Percentiles rank a stretch among this genome's conserved stretches.
These are phyloP conservation scores for Podospora comata DNA, from an alignment of 495 filamentous ascomycete species.

Conservation along the genomic window DNA sequence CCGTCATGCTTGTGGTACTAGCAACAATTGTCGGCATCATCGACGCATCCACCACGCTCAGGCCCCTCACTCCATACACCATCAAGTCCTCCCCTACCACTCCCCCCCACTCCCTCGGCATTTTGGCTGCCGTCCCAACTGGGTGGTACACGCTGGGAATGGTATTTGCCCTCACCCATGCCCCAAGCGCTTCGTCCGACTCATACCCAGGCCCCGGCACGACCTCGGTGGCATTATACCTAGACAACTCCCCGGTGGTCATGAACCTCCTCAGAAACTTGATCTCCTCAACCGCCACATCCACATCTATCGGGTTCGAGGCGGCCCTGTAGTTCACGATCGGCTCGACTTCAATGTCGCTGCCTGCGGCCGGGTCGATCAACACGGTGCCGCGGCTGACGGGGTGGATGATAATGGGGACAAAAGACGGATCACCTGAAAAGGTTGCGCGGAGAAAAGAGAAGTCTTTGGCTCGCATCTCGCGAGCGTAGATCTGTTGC, in stretches of 20 bases:
- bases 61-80: conserved; percentile 37
- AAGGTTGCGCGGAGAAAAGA: conserved; percentile 12
- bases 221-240: conserved; percentile 23
- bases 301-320: conserved; percentile 42
- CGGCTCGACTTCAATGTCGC: conserved; percentile 35
- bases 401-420: conserved; percentile 39
- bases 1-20: conserved; percentile 37
- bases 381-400: conserved; percentile 44
- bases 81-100: conserved; percentile 39
- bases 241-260: conserved; percentile 10
- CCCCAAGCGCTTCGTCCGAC: conserved; percentile 28
- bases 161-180: conserved; percentile 25
- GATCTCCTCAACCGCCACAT: conserved; percentile 36
- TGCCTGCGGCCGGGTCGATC: conserved; percentile 30
- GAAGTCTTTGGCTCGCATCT: conserved; percentile 24
- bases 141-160: conserved; percentile 39
- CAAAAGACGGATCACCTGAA: conserved; percentile 27
- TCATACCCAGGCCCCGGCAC: conserved; percentile 29
- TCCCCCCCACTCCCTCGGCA: conserved; percentile 52
- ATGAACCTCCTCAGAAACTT: conserved; percentile 39
- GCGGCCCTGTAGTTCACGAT: conserved; percentile 43
- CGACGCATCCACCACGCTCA: conserved; percentile 44
- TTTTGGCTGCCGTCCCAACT: conserved; percentile 37
- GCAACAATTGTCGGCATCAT: conserved; percentile 36
- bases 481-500: conserved; percentile 22